A percentile compares a stretch with the other conserved stretches of the same genome.
Evolutionary conservation across 495 filamentous ascomycete genomes (phyloP).

Genomic region (Podospora bellae-mahoneyi): DNA sequence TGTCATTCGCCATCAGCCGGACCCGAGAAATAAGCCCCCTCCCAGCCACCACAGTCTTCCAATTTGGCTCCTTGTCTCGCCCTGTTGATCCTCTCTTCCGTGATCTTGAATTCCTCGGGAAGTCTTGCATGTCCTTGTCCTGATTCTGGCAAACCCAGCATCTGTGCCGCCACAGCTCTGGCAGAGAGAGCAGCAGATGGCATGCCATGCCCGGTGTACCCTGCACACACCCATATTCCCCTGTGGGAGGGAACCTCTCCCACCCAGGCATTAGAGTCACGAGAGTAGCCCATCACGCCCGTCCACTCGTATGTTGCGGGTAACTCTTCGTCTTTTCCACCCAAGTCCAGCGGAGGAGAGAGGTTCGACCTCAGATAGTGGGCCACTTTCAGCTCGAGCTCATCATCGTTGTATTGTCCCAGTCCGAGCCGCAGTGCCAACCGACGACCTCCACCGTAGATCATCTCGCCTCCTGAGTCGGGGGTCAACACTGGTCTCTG

Average conservation of each 20-base stretch:
- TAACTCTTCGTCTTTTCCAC: conserved; percentile 35
- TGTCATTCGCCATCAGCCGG: neutral
- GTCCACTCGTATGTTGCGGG: conserved; percentile 66
- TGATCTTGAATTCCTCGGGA: neutral
- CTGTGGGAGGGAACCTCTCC: conserved; percentile 48
- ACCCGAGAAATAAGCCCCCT: neutral
- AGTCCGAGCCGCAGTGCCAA: conserved; percentile 46
- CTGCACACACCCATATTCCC: conserved; percentile 53
- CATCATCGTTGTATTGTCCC: conserved; percentile 54
- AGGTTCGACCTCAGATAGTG: conserved; percentile 42
- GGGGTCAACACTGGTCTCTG: conserved; percentile 52
- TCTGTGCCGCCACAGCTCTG: conserved; percentile 62
- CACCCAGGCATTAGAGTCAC: conserved; percentile 68
- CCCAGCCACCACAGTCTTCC: neutral
- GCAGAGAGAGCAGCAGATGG: conserved; percentile 69
- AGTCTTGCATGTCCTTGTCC: neutral
- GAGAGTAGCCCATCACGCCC: conserved; percentile 76
- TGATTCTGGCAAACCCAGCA: conserved; percentile 37
- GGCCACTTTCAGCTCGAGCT: conserved; percentile 57
- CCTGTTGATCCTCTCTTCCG: neutral
- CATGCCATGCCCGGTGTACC: conserved; percentile 79
- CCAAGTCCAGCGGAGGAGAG: conserved; percentile 26
- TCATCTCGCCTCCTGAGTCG: conserved; percentile 54
- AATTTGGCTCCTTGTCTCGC: neutral
- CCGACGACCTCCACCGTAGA: conserved; percentile 40